These are phyloP conservation scores for Globisporangium spinosum DNA, from an alignment of 352 stramenopile species.

Conservation along the genomic window DNA sequence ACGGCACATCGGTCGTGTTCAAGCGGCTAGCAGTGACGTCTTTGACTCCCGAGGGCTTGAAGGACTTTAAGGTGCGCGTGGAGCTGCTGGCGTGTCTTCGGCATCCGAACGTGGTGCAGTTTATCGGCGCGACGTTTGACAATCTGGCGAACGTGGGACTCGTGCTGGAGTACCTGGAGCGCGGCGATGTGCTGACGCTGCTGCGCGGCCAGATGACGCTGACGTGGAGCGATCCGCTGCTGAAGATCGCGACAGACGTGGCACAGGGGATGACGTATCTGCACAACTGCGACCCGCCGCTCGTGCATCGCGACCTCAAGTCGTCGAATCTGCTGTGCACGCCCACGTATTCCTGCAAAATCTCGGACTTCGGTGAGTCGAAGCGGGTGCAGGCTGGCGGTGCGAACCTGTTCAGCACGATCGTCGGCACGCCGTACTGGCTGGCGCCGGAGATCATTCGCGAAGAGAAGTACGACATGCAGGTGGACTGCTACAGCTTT, in stretches of 20 bases:
- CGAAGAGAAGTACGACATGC: conserved; percentile 74
- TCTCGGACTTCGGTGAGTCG: conserved; percentile 80
- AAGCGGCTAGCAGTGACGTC: conserved; percentile 66
- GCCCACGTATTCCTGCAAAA: conserved; percentile 73
- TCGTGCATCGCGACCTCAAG: conserved; percentile 84
- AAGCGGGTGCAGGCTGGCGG: conserved; percentile 40
- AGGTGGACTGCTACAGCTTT: conserved; percentile 89
- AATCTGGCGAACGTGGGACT: conserved; percentile 74
- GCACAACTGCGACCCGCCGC: conserved; percentile 73
- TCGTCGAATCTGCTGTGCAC: conserved; percentile 75
- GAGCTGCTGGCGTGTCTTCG: conserved; percentile 76
- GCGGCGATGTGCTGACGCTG: conserved; percentile 60
- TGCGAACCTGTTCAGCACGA: conserved; percentile 57
- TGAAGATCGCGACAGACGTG: conserved; percentile 84
- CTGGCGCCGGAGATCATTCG: conserved; percentile 81
- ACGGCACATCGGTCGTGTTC: conserved; percentile 70
- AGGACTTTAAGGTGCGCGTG: conserved; percentile 74
- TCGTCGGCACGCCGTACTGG: conserved; percentile 86
- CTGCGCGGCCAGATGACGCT: conserved; percentile 60
- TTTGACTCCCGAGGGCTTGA: conserved; percentile 52
- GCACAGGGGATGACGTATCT: conserved; percentile 76
- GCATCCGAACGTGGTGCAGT: conserved; percentile 85
- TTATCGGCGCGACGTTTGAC: conserved; percentile 83
- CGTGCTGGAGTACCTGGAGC: conserved; percentile 77
- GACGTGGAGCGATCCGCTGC: conserved; percentile 69